Conservation (phyloP, 768 basidiomycete genomes). For the Leucocoprinus sp. region DNA sequence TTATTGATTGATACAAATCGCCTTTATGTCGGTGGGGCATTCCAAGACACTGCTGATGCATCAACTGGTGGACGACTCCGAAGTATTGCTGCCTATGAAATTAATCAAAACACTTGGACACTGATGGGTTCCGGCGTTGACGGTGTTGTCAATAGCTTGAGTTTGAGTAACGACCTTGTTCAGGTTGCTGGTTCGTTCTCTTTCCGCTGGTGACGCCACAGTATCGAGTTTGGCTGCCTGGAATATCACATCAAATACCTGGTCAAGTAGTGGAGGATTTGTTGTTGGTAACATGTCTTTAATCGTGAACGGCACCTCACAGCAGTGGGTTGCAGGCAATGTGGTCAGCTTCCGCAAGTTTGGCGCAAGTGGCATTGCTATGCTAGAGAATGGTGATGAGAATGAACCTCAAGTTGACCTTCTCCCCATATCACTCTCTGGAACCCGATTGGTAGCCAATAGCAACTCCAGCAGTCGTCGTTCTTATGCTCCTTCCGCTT, state of each 20-base stretch:
- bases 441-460: slow-evolving; percentile 23
- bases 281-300: slow-evolving; percentile 64
- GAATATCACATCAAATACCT: slow-evolving; percentile 49
- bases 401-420: slow-evolving; percentile 54
- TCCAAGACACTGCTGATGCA: slow-evolving; percentile 56
- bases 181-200: slow-evolving; percentile 76
- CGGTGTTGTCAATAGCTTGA: slow-evolving; percentile 62
- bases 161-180: slow-evolving; percentile 39
- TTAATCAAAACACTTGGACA: slow-evolving; percentile 56
- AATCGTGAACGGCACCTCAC: slow-evolving; percentile 55
- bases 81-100: slow-evolving; percentile 66
- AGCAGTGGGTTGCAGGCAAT: slow-evolving; percentile 66
- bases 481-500: slow-evolving; percentile 28
- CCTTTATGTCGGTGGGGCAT: slow-evolving; percentile 84
- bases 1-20: slow-evolving; percentile 53
- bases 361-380: slow-evolving; percentile 74
- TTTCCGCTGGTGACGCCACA: slow-evolving; percentile 25
- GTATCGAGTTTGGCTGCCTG: slow-evolving; percentile 65
- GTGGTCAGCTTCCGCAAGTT: slow-evolving; percentile 47
- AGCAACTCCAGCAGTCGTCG: slow-evolving; percentile 30
- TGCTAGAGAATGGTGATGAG: slow-evolving; percentile 56
- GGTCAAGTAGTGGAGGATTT: slow-evolving; percentile 74
- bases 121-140: slow-evolving; percentile 68
- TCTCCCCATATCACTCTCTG: slow-evolving; percentile 48
- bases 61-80: slow-evolving; percentile 45